Conservation (phyloP, 306 rosid species). For the Ammopiptanthus mongolicus region DNA sequence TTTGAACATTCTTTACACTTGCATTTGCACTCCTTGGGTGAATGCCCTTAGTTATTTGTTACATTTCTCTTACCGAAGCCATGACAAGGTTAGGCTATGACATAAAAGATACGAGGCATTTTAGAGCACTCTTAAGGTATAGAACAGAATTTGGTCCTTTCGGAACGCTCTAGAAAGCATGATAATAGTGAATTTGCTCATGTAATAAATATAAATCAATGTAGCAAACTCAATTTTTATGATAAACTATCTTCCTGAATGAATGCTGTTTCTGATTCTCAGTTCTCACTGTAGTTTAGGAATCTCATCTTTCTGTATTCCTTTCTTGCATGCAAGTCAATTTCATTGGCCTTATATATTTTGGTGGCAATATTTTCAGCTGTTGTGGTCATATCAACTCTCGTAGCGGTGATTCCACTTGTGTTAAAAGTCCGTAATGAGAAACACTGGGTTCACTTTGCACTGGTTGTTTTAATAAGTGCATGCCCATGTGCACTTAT, state of each 20-base stretch:
- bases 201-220: neutral
- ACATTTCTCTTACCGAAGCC: neutral
- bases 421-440: conserved; percentile 39
- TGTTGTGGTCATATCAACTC: conserved; percentile 50
- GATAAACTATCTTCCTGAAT: neutral
- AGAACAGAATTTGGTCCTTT: neutral
- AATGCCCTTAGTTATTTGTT: neutral
- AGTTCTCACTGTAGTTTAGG: neutral
- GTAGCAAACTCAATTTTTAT: neutral
- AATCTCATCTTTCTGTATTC: neutral
- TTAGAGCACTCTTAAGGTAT: neutral
- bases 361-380: conserved; percentile 43
- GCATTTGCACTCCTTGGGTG: neutral
- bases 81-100: neutral
- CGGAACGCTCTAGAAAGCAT: neutral
- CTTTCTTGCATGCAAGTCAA: neutral
- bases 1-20: neutral
- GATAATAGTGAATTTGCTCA: neutral
- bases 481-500: conserved; percentile 94
- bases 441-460: conserved; percentile 75
- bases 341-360: conserved; percentile 7
- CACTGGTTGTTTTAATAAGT: conserved; percentile 84
- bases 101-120: neutral
- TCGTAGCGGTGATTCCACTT: conserved; percentile 58
- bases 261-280: neutral